phyloP scores from a whole-genome alignment of 352 stramenopile species.

The Phytophthora meadii region DNA sequence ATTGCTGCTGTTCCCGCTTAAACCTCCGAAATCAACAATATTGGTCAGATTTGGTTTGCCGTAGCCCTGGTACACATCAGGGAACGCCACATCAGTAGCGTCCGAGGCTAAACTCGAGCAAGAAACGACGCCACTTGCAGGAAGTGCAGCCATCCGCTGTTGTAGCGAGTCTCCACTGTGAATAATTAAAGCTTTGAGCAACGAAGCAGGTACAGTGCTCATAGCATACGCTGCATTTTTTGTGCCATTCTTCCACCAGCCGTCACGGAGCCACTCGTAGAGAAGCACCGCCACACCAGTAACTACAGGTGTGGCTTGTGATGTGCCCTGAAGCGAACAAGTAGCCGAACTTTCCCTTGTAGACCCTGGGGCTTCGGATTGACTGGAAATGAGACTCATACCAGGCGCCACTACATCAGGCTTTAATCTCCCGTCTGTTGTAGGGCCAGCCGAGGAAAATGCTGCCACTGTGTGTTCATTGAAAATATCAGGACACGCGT shows the following conservation, averaged over 20 bases:
- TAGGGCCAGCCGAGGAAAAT: conserved; percentile 87
- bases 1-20: conserved; percentile 13
- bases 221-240: conserved; percentile 66
- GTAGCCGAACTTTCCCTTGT: conserved; percentile 60
- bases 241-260: conserved; percentile 74
- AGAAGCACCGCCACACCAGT: conserved; percentile 78
- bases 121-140: conserved; percentile 51
- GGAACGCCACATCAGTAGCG: conserved; percentile 47
- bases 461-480: conserved; percentile 81
- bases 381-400: conserved; percentile 80
- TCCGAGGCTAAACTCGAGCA: conserved; percentile 48
- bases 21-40: conserved; percentile 61
- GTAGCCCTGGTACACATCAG: conserved; percentile 84
- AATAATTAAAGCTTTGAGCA: conserved; percentile 85
- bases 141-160: conserved; percentile 50
- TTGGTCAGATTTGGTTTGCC: conserved; percentile 85
- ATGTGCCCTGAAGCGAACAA: conserved; percentile 81
- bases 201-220: conserved; percentile 63
- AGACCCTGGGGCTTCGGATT: conserved; percentile 63
- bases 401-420: conserved; percentile 89
- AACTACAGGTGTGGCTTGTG: conserved; percentile 78
- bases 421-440: conserved; percentile 85
- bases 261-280: conserved; percentile 80
- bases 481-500: conserved; percentile 64
- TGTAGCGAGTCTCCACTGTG: conserved; percentile 72